Evolutionary conservation across 129 eudicot species (phyloP).

Genomic region (Ambrosia artemisiifolia): DNA sequence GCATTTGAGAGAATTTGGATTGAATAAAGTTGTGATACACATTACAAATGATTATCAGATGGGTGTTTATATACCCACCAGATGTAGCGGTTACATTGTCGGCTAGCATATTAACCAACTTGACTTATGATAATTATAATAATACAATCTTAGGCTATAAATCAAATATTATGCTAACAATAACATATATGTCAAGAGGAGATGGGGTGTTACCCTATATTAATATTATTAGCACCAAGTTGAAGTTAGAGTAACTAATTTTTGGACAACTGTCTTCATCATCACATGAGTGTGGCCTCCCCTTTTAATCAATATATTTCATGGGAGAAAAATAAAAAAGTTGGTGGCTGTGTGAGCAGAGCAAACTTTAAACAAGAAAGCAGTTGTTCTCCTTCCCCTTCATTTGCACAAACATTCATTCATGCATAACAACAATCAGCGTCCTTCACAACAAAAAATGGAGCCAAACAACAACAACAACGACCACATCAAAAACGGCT

Average conservation of each 20-base stretch:
- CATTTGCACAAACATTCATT: neutral
- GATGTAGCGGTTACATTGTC: no score
- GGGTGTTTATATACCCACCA: no score
- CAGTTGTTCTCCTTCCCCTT: neutral
- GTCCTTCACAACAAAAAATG: constrained; percentile 19
- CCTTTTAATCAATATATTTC: constrained; percentile 7
- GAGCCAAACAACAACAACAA: constrained; percentile 17
- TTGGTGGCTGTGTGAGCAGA: no score
- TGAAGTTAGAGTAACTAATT: neutral
- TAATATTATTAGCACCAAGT: neutral
- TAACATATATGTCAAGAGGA: no score
- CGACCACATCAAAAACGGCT: constrained; percentile 42
- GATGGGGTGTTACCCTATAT: no score
- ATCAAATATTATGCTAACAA: neutral
- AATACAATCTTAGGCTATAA: no score
- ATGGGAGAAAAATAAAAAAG: neutral
- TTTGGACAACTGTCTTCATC: constrained; percentile 13
- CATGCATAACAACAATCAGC: constrained; percentile 1
- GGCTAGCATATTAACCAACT: no score
- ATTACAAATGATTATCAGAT: no score
- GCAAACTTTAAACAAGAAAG: neutral
- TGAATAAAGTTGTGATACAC: no score
- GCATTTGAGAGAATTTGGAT: no score
- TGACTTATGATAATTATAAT: no score
- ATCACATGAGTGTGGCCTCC: constrained; percentile 17